phyloP scores from a whole-genome alignment of 2,329 filamentous ascomycete species.

The Kalaharituber pfeilii region DNA sequence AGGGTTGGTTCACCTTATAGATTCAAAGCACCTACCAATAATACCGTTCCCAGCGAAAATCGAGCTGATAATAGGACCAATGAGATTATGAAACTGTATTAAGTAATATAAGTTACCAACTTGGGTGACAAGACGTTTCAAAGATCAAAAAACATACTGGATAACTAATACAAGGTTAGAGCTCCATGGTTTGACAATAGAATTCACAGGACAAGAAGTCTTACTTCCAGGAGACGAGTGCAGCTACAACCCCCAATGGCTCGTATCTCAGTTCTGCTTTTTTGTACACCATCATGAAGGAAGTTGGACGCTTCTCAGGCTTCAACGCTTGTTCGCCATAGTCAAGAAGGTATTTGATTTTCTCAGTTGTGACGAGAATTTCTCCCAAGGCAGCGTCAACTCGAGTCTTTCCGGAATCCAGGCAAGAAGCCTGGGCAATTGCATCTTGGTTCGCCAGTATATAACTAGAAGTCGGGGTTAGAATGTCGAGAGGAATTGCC shows the following conservation, averaged over 20 bases:
- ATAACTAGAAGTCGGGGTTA: slow-evolving; percentile 32
- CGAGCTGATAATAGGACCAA: slow-evolving; percentile 76
- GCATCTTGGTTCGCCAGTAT: slow-evolving; percentile 76
- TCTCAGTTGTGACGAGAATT: slow-evolving; percentile 84
- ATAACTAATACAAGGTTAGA: slow-evolving; percentile 29
- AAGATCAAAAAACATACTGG: slow-evolving; percentile 24
- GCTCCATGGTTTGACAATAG: not conserved
- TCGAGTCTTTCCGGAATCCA: slow-evolving; percentile 92
- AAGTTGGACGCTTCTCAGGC: slow-evolving; percentile 41
- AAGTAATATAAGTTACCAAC: not conserved
- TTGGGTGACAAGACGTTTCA: not conserved
- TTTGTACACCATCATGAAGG: slow-evolving; percentile 75
- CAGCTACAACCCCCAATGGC: slow-evolving; percentile 78
- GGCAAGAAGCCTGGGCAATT: slow-evolving; percentile 67
- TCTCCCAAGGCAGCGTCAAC: slow-evolving; percentile 88
- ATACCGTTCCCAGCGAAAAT: slow-evolving; percentile 85
- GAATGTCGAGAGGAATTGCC: not conserved
- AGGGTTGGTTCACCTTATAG: not conserved
- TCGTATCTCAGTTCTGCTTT: slow-evolving; percentile 79
- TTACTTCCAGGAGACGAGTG: slow-evolving; percentile 93
- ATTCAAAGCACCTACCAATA: slow-evolving; percentile 29
- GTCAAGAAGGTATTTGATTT: slow-evolving; percentile 80
- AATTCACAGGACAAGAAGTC: not conserved
- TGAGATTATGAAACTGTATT: slow-evolving; percentile 72
- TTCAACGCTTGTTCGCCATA: slow-evolving; percentile 70